Base-by-base conservation (phyloP, 176 grass and related monocot genomes). In the Ampelocalamus luodianensis region DNA sequence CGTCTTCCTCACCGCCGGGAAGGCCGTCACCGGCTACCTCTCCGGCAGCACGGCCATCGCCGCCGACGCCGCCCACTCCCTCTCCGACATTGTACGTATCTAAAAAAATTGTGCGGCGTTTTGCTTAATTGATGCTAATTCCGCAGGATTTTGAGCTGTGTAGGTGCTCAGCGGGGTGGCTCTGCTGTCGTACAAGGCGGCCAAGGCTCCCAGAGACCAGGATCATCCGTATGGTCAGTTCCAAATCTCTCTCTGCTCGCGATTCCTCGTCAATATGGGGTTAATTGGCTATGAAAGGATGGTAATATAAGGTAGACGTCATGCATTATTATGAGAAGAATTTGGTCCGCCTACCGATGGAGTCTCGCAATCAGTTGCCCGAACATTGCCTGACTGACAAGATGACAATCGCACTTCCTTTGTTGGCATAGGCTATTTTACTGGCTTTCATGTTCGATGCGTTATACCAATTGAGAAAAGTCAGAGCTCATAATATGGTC, bases 161-260 rank as follows among this genome's bases (percentile, higher is more conserved):
- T 50, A 98, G 89, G 93, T 98, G 54, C 91, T 98, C 18, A 94
- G 96, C 22, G 89, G 96, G 58, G 90, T 98, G 80, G 93, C 96
- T 58, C 75, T 93, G 80, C 66, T 91, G 69, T 98, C 96, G 1
- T 98, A 91, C 73, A 98, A 84, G 84, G 89, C 93, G 10, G 91
- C 96, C 38, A 95, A 83, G 60, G 91, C 83, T 85, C 96, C 96
- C 40, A 98, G 81, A 80, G 96, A 98, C 79, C 82, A 88, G 66
- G 88, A 98, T 67, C 96, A 98, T 76, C 96, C 93, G 26, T 98
- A 98, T 83, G 96, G 96, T 98, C 53, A 89, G 83, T 88, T 55
- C 82, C 36, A 24, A 61, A 49, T 71, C 32, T 68, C n/a, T 13
- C 16, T 17, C 4, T 77, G 44, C 37, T 76, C 63, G 22, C 39